Conservation (phyloP, 1,139 yeast species). For the Blastobotrys ciferrii region DNA sequence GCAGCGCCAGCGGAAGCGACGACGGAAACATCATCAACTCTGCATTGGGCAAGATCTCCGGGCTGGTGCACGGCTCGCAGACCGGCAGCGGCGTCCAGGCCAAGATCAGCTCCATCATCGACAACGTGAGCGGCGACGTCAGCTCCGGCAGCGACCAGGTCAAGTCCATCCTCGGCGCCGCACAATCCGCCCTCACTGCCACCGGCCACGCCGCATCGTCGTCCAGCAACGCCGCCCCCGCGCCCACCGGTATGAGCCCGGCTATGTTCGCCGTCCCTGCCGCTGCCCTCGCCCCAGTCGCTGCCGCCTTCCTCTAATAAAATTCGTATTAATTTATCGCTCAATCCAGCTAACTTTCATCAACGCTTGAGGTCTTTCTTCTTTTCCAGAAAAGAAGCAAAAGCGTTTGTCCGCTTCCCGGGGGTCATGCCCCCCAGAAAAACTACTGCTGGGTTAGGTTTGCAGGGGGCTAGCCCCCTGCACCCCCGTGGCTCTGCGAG, state of each 20-base stretch:
- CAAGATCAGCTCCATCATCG: slow-evolving; percentile 2
- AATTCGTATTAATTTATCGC: not conserved
- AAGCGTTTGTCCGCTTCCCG: too few relatives aligned
- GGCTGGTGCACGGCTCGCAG: not conserved
- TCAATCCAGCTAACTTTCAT: too few relatives aligned
- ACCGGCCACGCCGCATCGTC: slow-evolving; percentile 1
- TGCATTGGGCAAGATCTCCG: slow-evolving; percentile 1
- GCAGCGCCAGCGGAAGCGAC: not conserved
- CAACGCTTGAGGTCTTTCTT: not conserved
- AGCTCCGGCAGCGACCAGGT: not conserved
- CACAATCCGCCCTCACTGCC: not conserved
- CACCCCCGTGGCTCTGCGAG: too few relatives aligned
- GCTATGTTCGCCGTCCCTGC: slow-evolving; percentile 3
- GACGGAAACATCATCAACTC: not conserved
- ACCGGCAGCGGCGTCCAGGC: slow-evolving; percentile 1
- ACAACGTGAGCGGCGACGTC: not conserved
- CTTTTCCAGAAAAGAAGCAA: too few relatives aligned
- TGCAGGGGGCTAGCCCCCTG: too few relatives aligned
- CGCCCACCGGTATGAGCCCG: not conserved
- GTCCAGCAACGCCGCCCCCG: slow-evolving; percentile 3
- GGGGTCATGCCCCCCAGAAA: too few relatives aligned
- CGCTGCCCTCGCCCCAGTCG: slow-evolving; percentile 4
- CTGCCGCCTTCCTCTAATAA: slow-evolving; percentile 1
- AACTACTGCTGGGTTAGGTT: too few relatives aligned
- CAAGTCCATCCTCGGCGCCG: slow-evolving; percentile 2